These are phyloP conservation scores for Cryptococcus floricola DNA, from an alignment of 1,284 basidiomycete species.

Conservation along the genomic window DNA sequence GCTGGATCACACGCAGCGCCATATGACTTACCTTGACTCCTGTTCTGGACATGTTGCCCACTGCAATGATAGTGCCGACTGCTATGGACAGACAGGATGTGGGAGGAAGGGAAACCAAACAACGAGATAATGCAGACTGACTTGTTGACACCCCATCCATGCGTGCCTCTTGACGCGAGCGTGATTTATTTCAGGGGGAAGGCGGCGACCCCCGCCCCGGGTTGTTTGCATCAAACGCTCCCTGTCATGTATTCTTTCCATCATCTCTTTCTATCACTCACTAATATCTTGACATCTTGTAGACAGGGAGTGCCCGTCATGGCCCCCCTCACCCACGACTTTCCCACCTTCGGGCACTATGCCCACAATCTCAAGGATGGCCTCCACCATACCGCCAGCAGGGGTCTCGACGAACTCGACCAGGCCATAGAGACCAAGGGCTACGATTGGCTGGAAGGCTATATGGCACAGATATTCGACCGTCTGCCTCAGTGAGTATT, in stretches of 20 bases:
- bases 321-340: constrained; percentile 9
- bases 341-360: constrained; percentile 30
- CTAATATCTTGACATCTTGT: background rate
- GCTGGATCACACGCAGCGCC: background rate
- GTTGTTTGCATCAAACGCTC: background rate
- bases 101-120: too few species aligned
- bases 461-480: constrained; percentile 39
- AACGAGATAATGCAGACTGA: background rate
- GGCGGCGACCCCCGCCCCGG: background rate
- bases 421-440: constrained; percentile 38
- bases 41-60: constrained; percentile 25
- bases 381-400: constrained; percentile 28
- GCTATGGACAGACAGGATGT: too few species aligned
- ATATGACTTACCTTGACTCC: constrained; percentile 27
- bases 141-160: background rate
- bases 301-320: constrained; percentile 3
- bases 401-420: constrained; percentile 34
- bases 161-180: constrained; percentile 5
- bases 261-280: background rate
- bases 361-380: constrained; percentile 31
- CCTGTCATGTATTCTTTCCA: background rate
- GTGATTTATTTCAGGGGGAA: background rate
- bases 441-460: constrained; percentile 47
- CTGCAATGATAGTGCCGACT: too few species aligned
- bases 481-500: constrained; percentile 18